Evolutionary conservation across 2,329 filamentous ascomycete species (phyloP).

Genomic region (Ophiostoma novo-ulmi): DNA sequence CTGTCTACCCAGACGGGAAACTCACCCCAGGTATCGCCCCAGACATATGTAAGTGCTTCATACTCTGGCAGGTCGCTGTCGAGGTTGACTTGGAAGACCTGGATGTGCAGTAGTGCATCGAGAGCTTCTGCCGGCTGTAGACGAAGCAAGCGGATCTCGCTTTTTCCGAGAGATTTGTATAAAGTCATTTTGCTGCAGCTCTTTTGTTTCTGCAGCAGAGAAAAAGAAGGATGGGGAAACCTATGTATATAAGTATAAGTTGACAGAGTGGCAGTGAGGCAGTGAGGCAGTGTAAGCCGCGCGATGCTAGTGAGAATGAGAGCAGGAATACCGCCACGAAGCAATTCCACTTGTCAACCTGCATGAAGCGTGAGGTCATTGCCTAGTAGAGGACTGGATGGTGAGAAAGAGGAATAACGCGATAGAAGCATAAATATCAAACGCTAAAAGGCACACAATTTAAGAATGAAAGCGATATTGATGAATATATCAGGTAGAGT

Average conservation of each 20-base stretch:
- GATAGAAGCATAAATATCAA: not conserved
- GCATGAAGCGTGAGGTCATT: not conserved
- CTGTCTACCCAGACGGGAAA: constrained; percentile 3
- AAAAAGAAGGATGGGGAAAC: not conserved
- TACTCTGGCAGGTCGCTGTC: not conserved
- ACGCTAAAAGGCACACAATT: not conserved
- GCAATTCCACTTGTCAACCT: constrained; percentile 2
- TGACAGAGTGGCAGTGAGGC: not conserved
- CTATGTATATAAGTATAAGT: not conserved
- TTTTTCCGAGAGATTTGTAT: not conserved
- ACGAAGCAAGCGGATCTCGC: not conserved
- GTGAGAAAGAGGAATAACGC: not conserved
- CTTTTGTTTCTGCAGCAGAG: not conserved
- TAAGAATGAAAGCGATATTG: not conserved
- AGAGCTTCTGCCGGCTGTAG: not conserved
- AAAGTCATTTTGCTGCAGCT: not conserved
- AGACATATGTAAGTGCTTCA: constrained; percentile 1
- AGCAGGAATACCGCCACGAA: not conserved
- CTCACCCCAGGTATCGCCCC: not conserved
- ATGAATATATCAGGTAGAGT: not conserved
- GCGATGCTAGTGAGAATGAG: not conserved
- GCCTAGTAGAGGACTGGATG: not conserved
- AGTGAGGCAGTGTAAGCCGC: not conserved
- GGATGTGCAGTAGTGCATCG: not conserved
- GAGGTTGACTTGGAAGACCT: not conserved